Evolutionary conservation across 345 rosid genomes (phyloP), one percentile per base, ranked within the genome.

Genomic region (Heritiera littoralis): DNA sequence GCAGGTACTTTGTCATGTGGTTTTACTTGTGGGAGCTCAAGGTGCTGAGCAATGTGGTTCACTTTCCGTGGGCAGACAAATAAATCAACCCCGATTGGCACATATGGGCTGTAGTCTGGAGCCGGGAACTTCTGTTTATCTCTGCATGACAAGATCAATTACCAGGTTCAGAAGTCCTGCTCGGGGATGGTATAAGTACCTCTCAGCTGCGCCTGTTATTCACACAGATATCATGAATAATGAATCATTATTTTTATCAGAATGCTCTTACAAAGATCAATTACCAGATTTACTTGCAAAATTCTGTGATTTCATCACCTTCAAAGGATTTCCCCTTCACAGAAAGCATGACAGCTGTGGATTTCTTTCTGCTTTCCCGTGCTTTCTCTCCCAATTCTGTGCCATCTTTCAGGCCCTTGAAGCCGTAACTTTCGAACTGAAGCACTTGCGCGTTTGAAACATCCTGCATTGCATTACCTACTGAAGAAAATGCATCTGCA

Each of bases 1-100:
- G 96, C 85, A 75, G 94, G 99, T 58, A 90, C 80, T 83, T 84
- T 91, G 28, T 88, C 92, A 11, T 90, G 89, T 1, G 88, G 78
- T 81, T 90, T 89, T 18, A 90, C 75, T 71, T 90, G 79, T 20
- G 98, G 98, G 81, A 93, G 94, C 80, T 93, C 97, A 20, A 95
- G 89, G 80, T 91, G 94, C 73, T 91, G 94, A 2, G 96, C 97
- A 28, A 95, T 92, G 87, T 95, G 99, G 85, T 89, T 90, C 80
- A 93, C 85, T 88, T 95, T 95, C 78, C 80, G 84, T 0, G 87
- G 93, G 85, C 94, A 93, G 56, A 84, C 69, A 78, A 92, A 93
- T 77, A 95, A 78, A 60, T 93, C 98, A 46, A 95, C 94, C 17
- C 98, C 99, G 6, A 93, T 84, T 6, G 99, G 94, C 68, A 82